Percentiles rank a stretch among this genome's conserved stretches.
Conservation (phyloP, 495 filamentous ascomycete genomes). For the Hypoxylon perforatum region DNA sequence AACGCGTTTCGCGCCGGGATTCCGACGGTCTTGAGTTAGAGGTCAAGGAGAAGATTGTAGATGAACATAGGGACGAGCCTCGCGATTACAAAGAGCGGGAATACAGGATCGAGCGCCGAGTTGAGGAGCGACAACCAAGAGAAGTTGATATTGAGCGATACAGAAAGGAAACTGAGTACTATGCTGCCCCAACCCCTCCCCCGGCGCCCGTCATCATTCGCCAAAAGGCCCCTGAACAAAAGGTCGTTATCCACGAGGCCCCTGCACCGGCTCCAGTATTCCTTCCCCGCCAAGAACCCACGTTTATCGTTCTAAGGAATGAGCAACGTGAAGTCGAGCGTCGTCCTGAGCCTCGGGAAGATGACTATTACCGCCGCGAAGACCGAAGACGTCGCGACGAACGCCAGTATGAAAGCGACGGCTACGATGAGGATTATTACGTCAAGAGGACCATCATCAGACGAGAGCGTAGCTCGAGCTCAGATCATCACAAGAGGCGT, state of each 20-base stretch:
- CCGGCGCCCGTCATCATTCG: constrained; percentile 75
- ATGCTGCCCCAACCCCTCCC: constrained; percentile 63
- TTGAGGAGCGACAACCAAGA: constrained; percentile 53
- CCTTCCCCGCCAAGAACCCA: constrained; percentile 70
- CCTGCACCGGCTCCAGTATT: constrained; percentile 73
- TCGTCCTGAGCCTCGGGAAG: constrained; percentile 55
- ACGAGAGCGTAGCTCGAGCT: constrained; percentile 67
- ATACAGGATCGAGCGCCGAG: constrained; percentile 58
- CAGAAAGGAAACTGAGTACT: constrained; percentile 76
- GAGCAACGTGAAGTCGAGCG: constrained; percentile 60
- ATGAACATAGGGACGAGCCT: constrained; percentile 40
- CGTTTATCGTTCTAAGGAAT: constrained; percentile 75
- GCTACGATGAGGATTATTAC: constrained; percentile 57
- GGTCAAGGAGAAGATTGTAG: constrained; percentile 41
- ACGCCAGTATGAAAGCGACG: constrained; percentile 66
- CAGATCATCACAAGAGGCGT: constrained; percentile 72
- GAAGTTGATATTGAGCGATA: constrained; percentile 69
- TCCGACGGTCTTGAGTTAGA: constrained; percentile 42
- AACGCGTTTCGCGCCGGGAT: constrained; percentile 55
- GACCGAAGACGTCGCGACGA: constrained; percentile 48
- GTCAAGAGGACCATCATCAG: constrained; percentile 55
- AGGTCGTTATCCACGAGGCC: constrained; percentile 79
- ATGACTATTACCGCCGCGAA: constrained; percentile 65
- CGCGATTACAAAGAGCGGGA: constrained; percentile 55
- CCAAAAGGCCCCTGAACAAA: constrained; percentile 68